Evolutionary conservation across 2,329 filamentous ascomycete species (phyloP).

Genomic region (Diplodia intermedia): DNA sequence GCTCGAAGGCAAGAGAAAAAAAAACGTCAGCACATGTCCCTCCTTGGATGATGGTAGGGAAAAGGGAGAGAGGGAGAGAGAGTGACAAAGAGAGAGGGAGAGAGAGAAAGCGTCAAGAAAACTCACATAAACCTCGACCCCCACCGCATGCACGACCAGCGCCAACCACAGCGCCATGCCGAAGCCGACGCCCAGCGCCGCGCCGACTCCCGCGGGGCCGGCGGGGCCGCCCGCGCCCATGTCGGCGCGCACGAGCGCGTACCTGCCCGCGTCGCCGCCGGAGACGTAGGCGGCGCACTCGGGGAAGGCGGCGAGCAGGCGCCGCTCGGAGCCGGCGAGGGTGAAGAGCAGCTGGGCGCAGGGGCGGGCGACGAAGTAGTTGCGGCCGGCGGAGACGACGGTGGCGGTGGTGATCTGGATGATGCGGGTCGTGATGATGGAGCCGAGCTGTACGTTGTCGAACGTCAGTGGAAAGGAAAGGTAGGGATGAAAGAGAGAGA

Average conservation of each 20-base stretch:
- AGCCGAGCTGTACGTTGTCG: conserved; percentile 48
- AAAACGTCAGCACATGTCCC: not conserved
- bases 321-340: not conserved
- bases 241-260: conserved; percentile 43
- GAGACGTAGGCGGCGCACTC: conserved; percentile 53
- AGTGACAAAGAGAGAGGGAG: too few relatives aligned
- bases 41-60: too few relatives aligned
- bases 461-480: not conserved
- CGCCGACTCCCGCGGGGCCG: not conserved
- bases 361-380: conserved; percentile 38
- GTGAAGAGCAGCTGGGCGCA: not conserved
- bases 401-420: conserved; percentile 54
- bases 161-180: not conserved
- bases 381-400: conserved; percentile 47
- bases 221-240: not conserved
- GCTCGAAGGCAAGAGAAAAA: not conserved
- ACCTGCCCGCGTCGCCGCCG: conserved; percentile 39
- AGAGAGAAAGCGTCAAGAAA: too few relatives aligned
- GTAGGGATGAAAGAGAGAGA: too few relatives aligned
- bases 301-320: conserved; percentile 39
- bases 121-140: conserved; percentile 44
- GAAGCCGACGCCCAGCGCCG: not conserved
- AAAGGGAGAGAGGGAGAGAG: too few relatives aligned
- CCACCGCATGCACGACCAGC: not conserved
- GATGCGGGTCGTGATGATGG: conserved; percentile 61